These are phyloP conservation scores for Blastobotrys robertii DNA, from an alignment of 805 yeast genomes.

Conservation along the genomic window DNA sequence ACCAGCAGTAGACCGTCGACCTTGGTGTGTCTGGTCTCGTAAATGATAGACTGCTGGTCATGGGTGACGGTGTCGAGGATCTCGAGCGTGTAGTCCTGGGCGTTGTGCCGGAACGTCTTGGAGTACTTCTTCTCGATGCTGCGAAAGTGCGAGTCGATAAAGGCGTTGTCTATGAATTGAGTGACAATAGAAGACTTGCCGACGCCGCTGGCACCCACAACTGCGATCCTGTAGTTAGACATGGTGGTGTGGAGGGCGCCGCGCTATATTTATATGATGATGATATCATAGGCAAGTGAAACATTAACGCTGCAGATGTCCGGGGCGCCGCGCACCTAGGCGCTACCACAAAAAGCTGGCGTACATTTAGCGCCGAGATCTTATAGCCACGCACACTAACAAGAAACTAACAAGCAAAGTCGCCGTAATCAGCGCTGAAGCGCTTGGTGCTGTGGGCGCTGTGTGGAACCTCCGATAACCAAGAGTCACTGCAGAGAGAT, in stretches of 20 bases:
- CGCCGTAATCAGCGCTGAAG: too few species aligned
- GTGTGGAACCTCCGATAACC: too few species aligned
- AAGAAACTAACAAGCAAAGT: too few species aligned
- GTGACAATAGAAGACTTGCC: conserved; percentile 80
- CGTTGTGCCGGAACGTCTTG: conserved; percentile 57
- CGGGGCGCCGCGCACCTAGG: neutral
- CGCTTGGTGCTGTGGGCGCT: too few species aligned
- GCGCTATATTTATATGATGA: too few species aligned
- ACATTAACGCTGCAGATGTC: too few species aligned
- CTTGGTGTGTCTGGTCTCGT: conserved; percentile 68
- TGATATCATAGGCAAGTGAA: too few species aligned
- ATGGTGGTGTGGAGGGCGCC: too few species aligned
- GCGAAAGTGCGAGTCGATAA: conserved; percentile 83
- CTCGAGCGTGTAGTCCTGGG: conserved; percentile 70
- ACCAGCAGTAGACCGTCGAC: conserved; percentile 77
- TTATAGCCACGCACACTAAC: too few species aligned
- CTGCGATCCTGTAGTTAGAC: conserved; percentile 47
- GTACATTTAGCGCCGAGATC: too few species aligned
- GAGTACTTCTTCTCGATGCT: conserved; percentile 81
- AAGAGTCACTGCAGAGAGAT: too few species aligned
- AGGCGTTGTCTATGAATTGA: conserved; percentile 78
- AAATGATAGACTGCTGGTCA: conserved; percentile 76
- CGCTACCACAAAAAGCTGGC: too few species aligned
- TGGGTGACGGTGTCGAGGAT: conserved; percentile 91
- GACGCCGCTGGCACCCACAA: conserved; percentile 80